A percentile compares a stretch with the other conserved stretches of the same genome.
These are phyloP conservation scores for Hirsutella thompsonii DNA, from an alignment of 2,329 filamentous ascomycete genomes.

Conservation along the genomic window DNA sequence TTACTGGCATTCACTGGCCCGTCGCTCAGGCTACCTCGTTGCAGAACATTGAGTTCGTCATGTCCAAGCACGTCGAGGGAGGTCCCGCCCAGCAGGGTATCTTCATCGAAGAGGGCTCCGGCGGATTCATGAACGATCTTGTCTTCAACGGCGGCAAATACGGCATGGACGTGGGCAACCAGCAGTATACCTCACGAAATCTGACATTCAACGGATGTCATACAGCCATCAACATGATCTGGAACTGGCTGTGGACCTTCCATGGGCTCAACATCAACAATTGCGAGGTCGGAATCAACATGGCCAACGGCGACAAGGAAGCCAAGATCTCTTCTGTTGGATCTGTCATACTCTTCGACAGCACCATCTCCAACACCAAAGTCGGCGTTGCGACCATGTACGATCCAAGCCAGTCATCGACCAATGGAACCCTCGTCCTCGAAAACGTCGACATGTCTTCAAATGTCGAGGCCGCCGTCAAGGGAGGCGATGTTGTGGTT, in stretches of 20 bases:
- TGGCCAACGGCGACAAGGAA: conserved; percentile 38
- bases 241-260: conserved; percentile 59
- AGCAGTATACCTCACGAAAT: conserved; percentile 58
- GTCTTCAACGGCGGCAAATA: conserved; percentile 43
- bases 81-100: conserved; percentile 3
- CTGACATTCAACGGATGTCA: conserved; percentile 51
- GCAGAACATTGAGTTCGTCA: conserved; percentile 8
- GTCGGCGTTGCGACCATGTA: conserved; percentile 36
- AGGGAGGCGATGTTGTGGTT: conserved; percentile 44
- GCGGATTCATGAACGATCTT: conserved; percentile 41
- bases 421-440: conserved; percentile 39
- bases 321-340: conserved; percentile 55
- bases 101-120: conserved; percentile 19
- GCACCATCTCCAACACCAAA: conserved; percentile 60
- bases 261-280: conserved; percentile 6
- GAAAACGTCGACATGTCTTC: conserved; percentile 72
- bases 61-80: conserved; percentile 1
- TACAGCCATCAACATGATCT: conserved; percentile 53
- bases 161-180: conserved; percentile 35
- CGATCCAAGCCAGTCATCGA: not conserved
- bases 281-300: conserved; percentile 40
- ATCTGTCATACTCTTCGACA: conserved; percentile 74
- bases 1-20: conserved; percentile 10
- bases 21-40: conserved; percentile 12
- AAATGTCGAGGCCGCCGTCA: conserved; percentile 54